Conservation (phyloP, 164 flowering plant species). For the Macadamia tetraphylla region DNA sequence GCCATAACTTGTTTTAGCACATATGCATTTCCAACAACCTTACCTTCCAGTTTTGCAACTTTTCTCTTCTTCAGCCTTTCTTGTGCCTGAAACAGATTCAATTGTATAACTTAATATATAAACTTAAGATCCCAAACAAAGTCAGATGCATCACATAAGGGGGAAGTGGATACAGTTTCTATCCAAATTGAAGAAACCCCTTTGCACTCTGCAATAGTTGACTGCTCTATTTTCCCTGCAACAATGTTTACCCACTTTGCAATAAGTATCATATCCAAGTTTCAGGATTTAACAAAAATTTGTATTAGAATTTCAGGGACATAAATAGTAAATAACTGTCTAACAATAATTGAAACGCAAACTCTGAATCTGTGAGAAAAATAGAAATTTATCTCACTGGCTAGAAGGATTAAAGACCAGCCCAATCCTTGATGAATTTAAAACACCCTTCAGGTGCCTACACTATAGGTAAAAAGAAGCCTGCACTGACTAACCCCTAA, state of each 20-base stretch:
- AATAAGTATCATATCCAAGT: slow-evolving; percentile 9
- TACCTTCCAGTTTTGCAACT: slow-evolving; percentile 43
- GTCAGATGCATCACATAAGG: background rate
- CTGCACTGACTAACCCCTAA: no score
- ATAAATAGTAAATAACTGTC: background rate
- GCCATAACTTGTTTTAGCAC: background rate
- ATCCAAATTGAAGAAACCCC: slow-evolving; percentile 78
- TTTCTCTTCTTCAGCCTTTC: slow-evolving; percentile 59
- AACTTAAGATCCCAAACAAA: background rate
- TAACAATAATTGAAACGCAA: background rate
- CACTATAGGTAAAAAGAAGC: no score
- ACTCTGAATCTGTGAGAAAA: background rate
- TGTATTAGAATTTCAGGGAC: background rate
- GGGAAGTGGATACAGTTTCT: slow-evolving; percentile 36
- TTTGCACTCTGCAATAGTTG: slow-evolving; percentile 82
- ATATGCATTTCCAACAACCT: background rate
- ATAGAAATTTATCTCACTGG: no score
- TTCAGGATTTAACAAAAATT: background rate
- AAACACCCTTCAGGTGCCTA: no score
- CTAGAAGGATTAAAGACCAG: no score
- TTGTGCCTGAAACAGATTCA: slow-evolving; percentile 55
- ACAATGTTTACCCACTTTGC: slow-evolving; percentile 8
- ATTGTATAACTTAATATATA: background rate
- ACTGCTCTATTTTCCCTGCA: slow-evolving; percentile 90
- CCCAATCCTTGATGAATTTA: no score